Conservation (phyloP, 2,329 filamentous ascomycete genomes). For the Boeremia exigua region DNA sequence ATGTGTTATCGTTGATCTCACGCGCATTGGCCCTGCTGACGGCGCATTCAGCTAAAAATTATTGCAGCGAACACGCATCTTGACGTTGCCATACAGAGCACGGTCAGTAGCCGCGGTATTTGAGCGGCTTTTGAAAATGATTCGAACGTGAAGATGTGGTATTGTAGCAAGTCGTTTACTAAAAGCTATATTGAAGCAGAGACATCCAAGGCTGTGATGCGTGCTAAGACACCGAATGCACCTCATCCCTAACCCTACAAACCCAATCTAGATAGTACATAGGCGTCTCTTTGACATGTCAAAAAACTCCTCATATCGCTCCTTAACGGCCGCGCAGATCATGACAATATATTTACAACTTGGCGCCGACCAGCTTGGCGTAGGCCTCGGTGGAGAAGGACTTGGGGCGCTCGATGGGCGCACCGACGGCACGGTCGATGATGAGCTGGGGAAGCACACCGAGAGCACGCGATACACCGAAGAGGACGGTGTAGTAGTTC, state of each 20-base stretch:
- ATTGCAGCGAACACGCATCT: not conserved
- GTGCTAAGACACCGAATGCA: slow-evolving; percentile 36
- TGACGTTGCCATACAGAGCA: not conserved
- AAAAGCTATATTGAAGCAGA: slow-evolving; percentile 39
- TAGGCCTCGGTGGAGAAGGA: slow-evolving; percentile 97
- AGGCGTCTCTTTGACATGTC: slow-evolving; percentile 33
- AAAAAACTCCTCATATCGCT: slow-evolving; percentile 27
- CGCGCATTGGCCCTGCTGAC: not conserved
- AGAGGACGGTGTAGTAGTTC: slow-evolving; percentile 99
- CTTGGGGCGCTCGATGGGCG: slow-evolving; percentile 98
- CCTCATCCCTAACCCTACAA: slow-evolving; percentile 40
- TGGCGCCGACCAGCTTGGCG: slow-evolving; percentile 88
- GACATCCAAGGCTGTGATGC: slow-evolving; percentile 30
- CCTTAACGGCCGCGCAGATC: slow-evolving; percentile 14
- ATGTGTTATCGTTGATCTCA: not conserved
- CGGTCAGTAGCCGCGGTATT: slow-evolving; percentile 4
- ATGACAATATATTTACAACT: slow-evolving; percentile 68
- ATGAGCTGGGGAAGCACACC: slow-evolving; percentile 99
- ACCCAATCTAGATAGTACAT: slow-evolving; percentile 46
- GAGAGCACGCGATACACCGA: slow-evolving; percentile 96
- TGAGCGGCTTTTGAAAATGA: slow-evolving; percentile 2
- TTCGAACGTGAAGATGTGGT: slow-evolving; percentile 32
- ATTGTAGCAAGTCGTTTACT: slow-evolving; percentile 35
- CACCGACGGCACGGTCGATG: slow-evolving; percentile 96
- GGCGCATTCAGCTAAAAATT: not conserved